A percentile compares a stretch with the other conserved stretches of the same genome.
phyloP scores from a whole-genome alignment of 352 stramenopile genomes.

The Phytophthora boehmeriae region DNA sequence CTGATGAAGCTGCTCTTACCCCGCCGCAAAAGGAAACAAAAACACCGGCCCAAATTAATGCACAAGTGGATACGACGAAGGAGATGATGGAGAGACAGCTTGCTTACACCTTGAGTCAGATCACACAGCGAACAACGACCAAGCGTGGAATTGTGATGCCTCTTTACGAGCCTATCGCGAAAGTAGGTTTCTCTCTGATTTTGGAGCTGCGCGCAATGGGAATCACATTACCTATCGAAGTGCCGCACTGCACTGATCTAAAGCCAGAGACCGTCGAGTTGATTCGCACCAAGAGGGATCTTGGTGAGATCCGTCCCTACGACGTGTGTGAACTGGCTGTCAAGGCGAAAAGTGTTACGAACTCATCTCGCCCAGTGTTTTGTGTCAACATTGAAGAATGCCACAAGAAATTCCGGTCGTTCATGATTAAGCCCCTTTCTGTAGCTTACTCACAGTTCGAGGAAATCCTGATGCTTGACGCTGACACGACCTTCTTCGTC shows the following conservation, averaged over 20 bases:
- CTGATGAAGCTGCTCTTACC: constrained; percentile 12
- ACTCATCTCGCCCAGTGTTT: constrained; percentile 44
- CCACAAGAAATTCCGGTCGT: constrained; percentile 49
- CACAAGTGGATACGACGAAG: constrained; percentile 14
- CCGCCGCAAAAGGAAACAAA: constrained; percentile 21
- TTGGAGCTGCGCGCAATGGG: constrained; percentile 49
- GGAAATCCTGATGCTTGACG: constrained; percentile 68
- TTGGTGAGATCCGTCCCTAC: constrained; percentile 34
- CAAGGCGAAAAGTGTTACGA: constrained; percentile 28
- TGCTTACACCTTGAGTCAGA: constrained; percentile 41
- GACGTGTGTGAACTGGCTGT: constrained; percentile 39
- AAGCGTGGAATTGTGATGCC: constrained; percentile 63
- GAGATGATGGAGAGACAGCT: constrained; percentile 40
- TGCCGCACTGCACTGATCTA: constrained; percentile 63
- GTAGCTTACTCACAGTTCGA: constrained; percentile 62
- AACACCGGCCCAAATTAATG: constrained; percentile 1
- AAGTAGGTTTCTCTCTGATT: constrained; percentile 54
- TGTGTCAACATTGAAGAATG: constrained; percentile 44
- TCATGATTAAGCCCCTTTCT: constrained; percentile 61
- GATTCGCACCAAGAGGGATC: constrained; percentile 35
- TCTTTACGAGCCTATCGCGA: constrained; percentile 47
- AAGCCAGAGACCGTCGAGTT: constrained; percentile 37
- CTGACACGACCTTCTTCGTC: constrained; percentile 62
- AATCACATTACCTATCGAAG: constrained; percentile 51
- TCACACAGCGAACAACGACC: constrained; percentile 23